phyloP scores from a whole-genome alignment of 495 filamentous ascomycete species.

The Cudoniella acicularis region DNA sequence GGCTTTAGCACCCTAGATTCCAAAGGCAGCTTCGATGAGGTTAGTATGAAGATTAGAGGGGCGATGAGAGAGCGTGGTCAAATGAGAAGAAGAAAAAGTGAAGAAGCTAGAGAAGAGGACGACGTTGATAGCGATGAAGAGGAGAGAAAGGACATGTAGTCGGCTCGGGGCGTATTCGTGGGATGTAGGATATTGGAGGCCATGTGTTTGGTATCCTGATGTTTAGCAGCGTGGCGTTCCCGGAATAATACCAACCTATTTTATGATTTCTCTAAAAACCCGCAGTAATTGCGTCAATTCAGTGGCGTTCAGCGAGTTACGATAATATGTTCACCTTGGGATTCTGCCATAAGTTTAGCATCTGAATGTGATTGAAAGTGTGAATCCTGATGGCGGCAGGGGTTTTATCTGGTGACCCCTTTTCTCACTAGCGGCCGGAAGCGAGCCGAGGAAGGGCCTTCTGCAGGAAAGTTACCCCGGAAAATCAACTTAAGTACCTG shows the following conservation, averaged over 20 bases:
- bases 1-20: slow-evolving; percentile 69
- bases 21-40: slow-evolving; percentile 73
- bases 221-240: slow-evolving; percentile 22
- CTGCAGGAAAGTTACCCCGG: not conserved
- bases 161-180: not conserved
- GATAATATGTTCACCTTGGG: no score
- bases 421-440: not conserved
- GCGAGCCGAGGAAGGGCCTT: not conserved
- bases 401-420: not conserved
- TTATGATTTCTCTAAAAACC: no score
- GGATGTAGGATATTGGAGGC: not conserved
- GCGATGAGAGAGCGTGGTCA: slow-evolving; percentile 84
- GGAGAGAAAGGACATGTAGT: slow-evolving; percentile 25
- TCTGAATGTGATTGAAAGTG: no score
- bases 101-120: slow-evolving; percentile 20
- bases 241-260: slow-evolving; percentile 20
- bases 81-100: slow-evolving; percentile 64
- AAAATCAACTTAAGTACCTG: not conserved
- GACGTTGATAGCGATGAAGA: slow-evolving; percentile 13
- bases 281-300: no score
- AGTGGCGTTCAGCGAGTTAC: no score
- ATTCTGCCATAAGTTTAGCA: no score
- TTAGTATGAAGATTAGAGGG: slow-evolving; percentile 78
- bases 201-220: not conserved
- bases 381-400: no score